Evolutionary conservation across 148 eudicot genomes (phyloP), one percentile per base, ranked within the genome.

Genomic region (Cornus controversa): DNA sequence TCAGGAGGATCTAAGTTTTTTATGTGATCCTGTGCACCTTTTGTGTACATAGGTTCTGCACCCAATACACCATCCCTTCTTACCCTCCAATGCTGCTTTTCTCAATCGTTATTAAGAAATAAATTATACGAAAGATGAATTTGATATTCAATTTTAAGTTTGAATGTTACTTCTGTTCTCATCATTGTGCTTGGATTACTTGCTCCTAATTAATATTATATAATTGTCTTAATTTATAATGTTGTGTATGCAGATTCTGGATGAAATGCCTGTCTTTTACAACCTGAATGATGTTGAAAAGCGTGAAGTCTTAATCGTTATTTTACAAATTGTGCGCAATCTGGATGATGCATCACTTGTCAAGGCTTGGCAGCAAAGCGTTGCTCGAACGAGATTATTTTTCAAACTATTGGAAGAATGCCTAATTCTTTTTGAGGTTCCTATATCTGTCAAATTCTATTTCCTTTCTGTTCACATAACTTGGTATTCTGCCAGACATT

Each of bases 201-300:
- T 73, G 24, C 8, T n/a, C 64, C 8, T 25, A 29, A 22, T 25
- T 5, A 31, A 31, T 31, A 31, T 31, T 3, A 3, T 34, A 16
- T 57, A 69, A 4, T 74, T 23, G 20, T 60, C 15, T 37, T 28
- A 80, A 62, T 42, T 69, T 26, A 7, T 66, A 63, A 8, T 53
- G 26, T 27, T 70, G 70, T 79, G 47, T 80, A 2, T 86, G 89
- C 95, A 96, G 99, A 92, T 96, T 77, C 93, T 96, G 70, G 99
- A 96, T 79, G 99, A 96, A 84, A 96, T 96, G 99, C 99, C 99
- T 20, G 98, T 96, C 75, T 96, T 96, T 81, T 93, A 96, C 86
- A 96, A 96, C 82, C 92, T 96, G 71, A 90, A 85, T 86, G 85
- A 97, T 73, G 85, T 87, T 82, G 99, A 96, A 75, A 96, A 96